Evolutionary conservation across 2,329 filamentous ascomycete genomes (phyloP).

Genomic region (Sporothrix curviconia): DNA sequence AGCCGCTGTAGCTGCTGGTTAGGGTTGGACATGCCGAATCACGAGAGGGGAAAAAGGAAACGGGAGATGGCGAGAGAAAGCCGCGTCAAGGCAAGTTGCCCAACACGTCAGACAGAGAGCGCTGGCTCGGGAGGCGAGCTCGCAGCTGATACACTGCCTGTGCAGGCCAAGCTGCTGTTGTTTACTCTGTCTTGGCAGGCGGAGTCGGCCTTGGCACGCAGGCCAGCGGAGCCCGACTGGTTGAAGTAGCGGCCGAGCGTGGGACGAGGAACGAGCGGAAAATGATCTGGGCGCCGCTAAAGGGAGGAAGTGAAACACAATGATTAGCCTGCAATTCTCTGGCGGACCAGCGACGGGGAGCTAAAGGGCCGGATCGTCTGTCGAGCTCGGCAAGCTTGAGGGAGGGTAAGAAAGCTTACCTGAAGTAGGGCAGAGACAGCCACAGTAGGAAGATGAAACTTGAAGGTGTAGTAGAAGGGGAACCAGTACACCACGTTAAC

Average conservation of each 20-base stretch:
- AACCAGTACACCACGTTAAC: constrained; percentile 88
- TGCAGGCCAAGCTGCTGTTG: background rate
- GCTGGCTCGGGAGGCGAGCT: background rate
- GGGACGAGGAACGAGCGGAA: constrained; percentile 95
- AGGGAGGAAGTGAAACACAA: constrained; percentile 5
- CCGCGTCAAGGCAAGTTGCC: background rate
- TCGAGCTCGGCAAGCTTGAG: no score
- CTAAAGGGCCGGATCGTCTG: background rate
- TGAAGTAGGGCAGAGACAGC: constrained; percentile 92
- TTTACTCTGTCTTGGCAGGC: constrained; percentile 62
- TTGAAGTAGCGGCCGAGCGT: constrained; percentile 90
- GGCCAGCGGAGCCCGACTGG: constrained; percentile 63
- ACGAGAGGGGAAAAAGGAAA: background rate
- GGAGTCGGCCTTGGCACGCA: constrained; percentile 81
- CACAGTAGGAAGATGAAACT: constrained; percentile 96
- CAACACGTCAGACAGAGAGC: background rate
- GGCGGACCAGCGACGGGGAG: background rate
- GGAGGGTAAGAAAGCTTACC: constrained; percentile 53
- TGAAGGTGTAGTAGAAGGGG: constrained; percentile 99
- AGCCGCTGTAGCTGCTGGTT: background rate
- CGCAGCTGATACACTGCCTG: background rate
- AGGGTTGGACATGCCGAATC: background rate
- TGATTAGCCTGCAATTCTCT: constrained; percentile 18
- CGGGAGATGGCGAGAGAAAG: background rate
- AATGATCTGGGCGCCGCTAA: constrained; percentile 86